phyloP scores from a whole-genome alignment of 2,329 filamentous ascomycete genomes.

The Salinomyces thailandicus region DNA sequence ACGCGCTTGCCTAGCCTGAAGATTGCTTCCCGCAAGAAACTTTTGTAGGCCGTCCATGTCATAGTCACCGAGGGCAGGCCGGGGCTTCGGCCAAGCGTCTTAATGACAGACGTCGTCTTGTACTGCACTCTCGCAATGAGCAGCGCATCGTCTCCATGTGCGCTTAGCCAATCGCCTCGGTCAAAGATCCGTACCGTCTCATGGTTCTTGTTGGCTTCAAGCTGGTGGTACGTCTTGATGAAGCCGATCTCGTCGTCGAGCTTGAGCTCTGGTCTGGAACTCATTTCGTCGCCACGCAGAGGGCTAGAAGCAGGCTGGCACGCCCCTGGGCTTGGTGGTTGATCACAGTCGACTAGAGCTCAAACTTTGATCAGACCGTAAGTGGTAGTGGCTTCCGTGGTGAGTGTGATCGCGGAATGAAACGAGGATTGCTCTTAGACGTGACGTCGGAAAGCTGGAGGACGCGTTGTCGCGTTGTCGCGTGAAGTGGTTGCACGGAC shows the following conservation, averaged over 20 bases:
- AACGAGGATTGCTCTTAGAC: too few species aligned
- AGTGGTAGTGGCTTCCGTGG: too few species aligned
- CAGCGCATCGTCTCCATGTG: constrained; percentile 75
- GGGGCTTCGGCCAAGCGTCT: constrained; percentile 77
- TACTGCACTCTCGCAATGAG: constrained; percentile 81
- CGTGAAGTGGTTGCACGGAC: too few species aligned
- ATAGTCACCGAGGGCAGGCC: constrained; percentile 88
- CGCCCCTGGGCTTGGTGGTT: too few species aligned
- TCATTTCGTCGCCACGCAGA: constrained; percentile 38
- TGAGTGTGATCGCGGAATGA: too few species aligned
- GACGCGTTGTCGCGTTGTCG: too few species aligned
- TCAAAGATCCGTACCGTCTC: constrained; percentile 88
- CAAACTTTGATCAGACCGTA: too few species aligned
- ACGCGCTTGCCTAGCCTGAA: constrained; percentile 84
- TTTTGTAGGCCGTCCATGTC: constrained; percentile 87
- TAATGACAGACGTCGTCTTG: constrained; percentile 91
- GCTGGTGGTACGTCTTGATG: constrained; percentile 89
- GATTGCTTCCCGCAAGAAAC: constrained; percentile 87
- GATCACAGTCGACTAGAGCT: too few species aligned
- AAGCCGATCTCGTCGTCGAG: constrained; percentile 96
- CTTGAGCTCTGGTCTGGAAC: constrained; percentile 47
- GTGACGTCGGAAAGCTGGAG: too few species aligned
- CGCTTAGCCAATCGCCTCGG: constrained; percentile 87
- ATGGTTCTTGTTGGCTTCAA: constrained; percentile 59
- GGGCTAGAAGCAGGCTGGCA: too few species aligned